Conservation (phyloP, 139 green algal genomes). For the Coelastrella sp. region DNA sequence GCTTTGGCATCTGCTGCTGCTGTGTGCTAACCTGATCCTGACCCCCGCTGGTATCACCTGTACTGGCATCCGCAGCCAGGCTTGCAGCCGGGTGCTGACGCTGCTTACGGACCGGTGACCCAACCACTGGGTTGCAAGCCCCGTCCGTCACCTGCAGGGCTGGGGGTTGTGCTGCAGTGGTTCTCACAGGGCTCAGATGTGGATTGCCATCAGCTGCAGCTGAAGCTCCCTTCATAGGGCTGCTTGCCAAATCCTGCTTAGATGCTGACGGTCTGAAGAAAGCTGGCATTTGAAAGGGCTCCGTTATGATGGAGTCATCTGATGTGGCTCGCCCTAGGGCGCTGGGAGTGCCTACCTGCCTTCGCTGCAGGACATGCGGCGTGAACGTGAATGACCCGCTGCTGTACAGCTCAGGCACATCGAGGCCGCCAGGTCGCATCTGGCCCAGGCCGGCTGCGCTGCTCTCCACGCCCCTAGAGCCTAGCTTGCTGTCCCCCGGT, state of each 20-base stretch:
- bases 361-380: not conserved
- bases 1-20: not conserved
- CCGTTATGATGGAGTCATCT: not conserved
- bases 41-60: not conserved
- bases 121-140: too few species aligned
- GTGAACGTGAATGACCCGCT: conserved; percentile 21
- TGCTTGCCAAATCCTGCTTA: not conserved
- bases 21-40: not conserved
- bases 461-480: not conserved
- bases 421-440: too few species aligned
- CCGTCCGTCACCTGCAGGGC: not conserved
- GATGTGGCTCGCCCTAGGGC: not conserved
- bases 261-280: conserved; percentile 25
- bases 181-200: not conserved
- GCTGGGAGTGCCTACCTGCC: not conserved
- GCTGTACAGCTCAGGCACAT: not conserved
- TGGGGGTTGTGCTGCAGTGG: not conserved
- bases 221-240: not conserved
- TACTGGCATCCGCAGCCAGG: not conserved
- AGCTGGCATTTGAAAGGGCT: conserved; percentile 29
- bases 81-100: not conserved
- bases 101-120: not conserved
- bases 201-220: not conserved
- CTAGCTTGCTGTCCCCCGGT: not conserved
- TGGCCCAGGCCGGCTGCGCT: not conserved